Base-by-base conservation (phyloP, 2,329 filamentous ascomycete species). In the Orbilia blumenaviensis region DNA sequence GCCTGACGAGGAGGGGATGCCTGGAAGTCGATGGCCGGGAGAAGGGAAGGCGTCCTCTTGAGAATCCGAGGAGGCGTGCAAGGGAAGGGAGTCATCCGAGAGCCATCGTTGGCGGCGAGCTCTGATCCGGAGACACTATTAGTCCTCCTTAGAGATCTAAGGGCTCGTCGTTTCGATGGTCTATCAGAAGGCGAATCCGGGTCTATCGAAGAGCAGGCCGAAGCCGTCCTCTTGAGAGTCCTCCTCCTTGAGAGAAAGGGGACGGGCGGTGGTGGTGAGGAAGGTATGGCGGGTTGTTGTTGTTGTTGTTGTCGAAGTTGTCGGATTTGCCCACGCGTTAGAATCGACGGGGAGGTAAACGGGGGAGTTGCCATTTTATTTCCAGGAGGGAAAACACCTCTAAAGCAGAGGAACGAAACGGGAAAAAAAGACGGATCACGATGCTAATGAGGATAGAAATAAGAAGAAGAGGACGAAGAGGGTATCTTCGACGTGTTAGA, bases 1-100 rank as follows among this genome's bases (percentile, higher is more conserved):
- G 66, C 85, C 87, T 1, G 91, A 91, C 10, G 92, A 93, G 21
- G 91, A 93, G n/a, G 91, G 91, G 69, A 92, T 85, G 78, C 79
- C 36, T 68, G 74, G 61, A 89, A 90, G 83, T 94, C 92, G 82
- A 94, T 94, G 21, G 92, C 87, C 77, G 92, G 92, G 25, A 95
- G 88, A 67, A 94, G 85, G 69, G 89, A 88, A 27, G 92, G 87
- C 79, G 88, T 84, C 75, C 89, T 86, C 84, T 92, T 90, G 78
- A 86, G 82, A 80, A 87, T 85, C 3, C 58, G 56, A 18, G 61
- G 63, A 36, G 69, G 69, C 16, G 69, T 74, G 21, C 44, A 56
- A 16, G 66, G 66, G 27, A 75, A 67, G 12, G 58, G 41, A 5
- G 56, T 14, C 8, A 48, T 63, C 58, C 46, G 42, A 41, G 23